Conservation (phyloP, 2,329 filamentous ascomycete genomes). For the Scedosporium boydii region DNA sequence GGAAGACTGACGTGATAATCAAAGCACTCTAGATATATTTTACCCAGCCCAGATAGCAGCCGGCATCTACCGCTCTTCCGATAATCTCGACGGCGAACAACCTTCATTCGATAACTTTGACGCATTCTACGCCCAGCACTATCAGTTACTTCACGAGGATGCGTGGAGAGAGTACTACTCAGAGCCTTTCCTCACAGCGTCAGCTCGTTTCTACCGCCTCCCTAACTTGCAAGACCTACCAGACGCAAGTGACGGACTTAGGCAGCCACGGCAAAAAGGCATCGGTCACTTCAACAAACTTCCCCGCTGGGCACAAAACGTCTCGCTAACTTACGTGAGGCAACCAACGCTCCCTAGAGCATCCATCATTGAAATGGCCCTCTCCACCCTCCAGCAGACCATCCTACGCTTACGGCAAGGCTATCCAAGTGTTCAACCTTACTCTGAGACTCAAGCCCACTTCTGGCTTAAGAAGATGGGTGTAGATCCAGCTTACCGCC, state of each 20-base stretch:
- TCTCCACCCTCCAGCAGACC: neutral
- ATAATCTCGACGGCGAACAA: neutral
- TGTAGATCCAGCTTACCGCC: neutral
- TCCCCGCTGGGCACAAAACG: neutral
- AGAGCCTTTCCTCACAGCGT: neutral
- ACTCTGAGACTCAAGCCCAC: neutral
- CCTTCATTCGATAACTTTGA: neutral
- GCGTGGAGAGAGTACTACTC: neutral
- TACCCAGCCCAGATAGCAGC: neutral
- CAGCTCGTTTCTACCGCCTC: slow-evolving; percentile 9
- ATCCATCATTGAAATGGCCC: neutral
- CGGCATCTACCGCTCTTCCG: neutral
- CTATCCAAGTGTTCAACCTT: neutral
- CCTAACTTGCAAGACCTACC: slow-evolving; percentile 9
- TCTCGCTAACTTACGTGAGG: neutral
- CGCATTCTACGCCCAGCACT: neutral
- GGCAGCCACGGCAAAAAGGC: neutral
- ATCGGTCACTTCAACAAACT: neutral
- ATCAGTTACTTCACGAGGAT: neutral
- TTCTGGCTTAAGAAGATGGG: neutral
- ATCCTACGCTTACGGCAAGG: neutral
- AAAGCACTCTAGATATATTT: neutral
- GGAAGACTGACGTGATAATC: neutral
- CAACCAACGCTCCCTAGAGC: neutral
- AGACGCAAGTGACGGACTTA: slow-evolving; percentile 7